Evolutionary conservation across 2,329 filamentous ascomycete species (phyloP).

Genomic region (Chaetothyriales sp.): DNA sequence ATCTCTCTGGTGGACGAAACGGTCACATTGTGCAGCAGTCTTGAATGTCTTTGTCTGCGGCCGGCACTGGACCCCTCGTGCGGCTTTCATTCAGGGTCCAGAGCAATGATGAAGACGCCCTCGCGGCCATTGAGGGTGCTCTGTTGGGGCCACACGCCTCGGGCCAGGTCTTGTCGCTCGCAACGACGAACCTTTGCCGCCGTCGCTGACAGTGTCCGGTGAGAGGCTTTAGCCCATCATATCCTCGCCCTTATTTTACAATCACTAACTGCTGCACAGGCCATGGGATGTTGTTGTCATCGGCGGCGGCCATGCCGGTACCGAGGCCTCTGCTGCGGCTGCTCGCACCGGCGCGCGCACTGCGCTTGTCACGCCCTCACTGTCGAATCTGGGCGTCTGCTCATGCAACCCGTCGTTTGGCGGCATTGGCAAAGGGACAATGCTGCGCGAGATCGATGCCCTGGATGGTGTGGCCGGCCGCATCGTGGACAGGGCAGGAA

Average conservation of each 20-base stretch:
- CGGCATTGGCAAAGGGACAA: constrained; percentile 96
- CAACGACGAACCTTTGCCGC: constrained; percentile 14
- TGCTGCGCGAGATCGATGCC: constrained; percentile 87
- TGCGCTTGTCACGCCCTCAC: constrained; percentile 72
- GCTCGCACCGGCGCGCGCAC: constrained; percentile 79
- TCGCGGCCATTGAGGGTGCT: constrained; percentile 6
- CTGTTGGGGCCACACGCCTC: constrained; percentile 16
- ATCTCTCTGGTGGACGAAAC: neutral
- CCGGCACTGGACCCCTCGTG: neutral
- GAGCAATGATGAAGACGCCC: constrained; percentile 5
- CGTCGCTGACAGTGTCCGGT: constrained; percentile 13
- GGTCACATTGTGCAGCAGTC: neutral
- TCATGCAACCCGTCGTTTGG: constrained; percentile 96
- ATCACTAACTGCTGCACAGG: constrained; percentile 26
- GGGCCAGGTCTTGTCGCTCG: constrained; percentile 9
- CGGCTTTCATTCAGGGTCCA: neutral
- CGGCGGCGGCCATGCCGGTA: constrained; percentile 87
- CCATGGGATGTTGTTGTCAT: constrained; percentile 88
- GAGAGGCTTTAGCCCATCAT: neutral
- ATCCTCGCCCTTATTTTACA: neutral
- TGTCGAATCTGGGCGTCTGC: constrained; percentile 82
- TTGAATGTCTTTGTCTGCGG: too few species aligned
- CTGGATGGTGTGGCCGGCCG: constrained; percentile 78
- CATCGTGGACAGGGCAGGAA: constrained; percentile 80
- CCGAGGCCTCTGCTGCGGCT: constrained; percentile 82